These are phyloP conservation scores for Byssoonygena ceratinophila DNA, from an alignment of 2,329 filamentous ascomycete species.

Conservation along the genomic window DNA sequence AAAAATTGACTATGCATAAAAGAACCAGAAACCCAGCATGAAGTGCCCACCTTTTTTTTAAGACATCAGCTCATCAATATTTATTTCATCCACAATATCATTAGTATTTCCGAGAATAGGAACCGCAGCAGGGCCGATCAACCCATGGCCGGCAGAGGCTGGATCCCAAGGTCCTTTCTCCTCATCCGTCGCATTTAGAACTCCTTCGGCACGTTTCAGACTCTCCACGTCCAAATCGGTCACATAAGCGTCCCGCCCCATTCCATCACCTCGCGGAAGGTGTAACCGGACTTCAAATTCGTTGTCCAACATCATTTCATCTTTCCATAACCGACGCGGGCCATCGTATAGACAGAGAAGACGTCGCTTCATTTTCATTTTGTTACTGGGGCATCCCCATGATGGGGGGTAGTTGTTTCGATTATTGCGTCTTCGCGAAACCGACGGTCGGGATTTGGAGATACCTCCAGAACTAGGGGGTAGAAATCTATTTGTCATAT, in stretches of 20 bases:
- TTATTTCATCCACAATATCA: constrained; percentile 19
- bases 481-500: constrained; percentile 35
- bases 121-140: constrained; percentile 17
- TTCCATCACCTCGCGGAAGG: constrained; percentile 70
- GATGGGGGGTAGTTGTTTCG: constrained; percentile 85
- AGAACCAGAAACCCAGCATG: not conserved
- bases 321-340: constrained; percentile 77
- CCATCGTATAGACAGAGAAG: constrained; percentile 91
- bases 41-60: constrained; percentile 10
- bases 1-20: not conserved
- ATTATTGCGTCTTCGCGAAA: constrained; percentile 66
- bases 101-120: constrained; percentile 14
- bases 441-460: constrained; percentile 58
- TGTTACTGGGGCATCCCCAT: constrained; percentile 83
- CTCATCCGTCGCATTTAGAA: constrained; percentile 67
- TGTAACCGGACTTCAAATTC: constrained; percentile 87
- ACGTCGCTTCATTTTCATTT: constrained; percentile 98
- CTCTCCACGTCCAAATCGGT: constrained; percentile 92
- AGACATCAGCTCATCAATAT: constrained; percentile 22
- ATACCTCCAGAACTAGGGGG: constrained; percentile 59
- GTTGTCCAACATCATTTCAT: constrained; percentile 96
- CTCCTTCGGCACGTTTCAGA: constrained; percentile 72
- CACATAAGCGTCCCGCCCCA: constrained; percentile 70
- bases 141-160: constrained; percentile 3
- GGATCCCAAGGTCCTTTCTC: constrained; percentile 69